Base-by-base conservation (phyloP, 176 grass and related monocot species). In the Paspalum notatum region DNA sequence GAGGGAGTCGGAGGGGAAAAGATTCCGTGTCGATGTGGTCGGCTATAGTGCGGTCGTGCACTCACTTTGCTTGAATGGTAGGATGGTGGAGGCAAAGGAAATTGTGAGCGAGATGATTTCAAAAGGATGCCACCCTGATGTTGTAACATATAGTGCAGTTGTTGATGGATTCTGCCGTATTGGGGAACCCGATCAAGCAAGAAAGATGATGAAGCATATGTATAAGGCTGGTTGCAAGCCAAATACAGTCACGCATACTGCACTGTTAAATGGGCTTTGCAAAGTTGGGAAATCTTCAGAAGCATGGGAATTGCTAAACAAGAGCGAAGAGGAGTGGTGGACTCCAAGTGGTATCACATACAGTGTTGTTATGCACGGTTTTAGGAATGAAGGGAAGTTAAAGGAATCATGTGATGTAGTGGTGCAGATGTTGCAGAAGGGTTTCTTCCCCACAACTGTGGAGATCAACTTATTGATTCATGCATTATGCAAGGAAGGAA, bases 381-480 rank as follows among this genome's bases (percentile, higher is more conserved):
- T 98, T 50, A 94, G 95, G 76, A 90, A 88, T 74, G 92, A 98
- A 82, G 95, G 92, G 57, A 98, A 93, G 63, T 74, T 98, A 48
- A 86, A 93, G 71, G 89, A 94, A 81, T 91, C 92, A 62, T 94
- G 91, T 66, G 81, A 98, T 82, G 87, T 93, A 14, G 92, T 98
- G 49, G 75, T 78, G 66, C 90, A 91, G 76, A 98, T 98, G 92
- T 49, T 98, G 48, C 85, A 83, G 57, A 93, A 91, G 72, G 88
- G 92, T 78, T 91, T 98, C 80, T 89, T 91, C 38, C 95, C 92
- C 62, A 98, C 95, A 18, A 80, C 92, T 13, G 80, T 83, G 60
- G 92, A 98, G 86, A 93, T 93, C 84, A 98, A 98, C 68, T 89
- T 98, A 58, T 45, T 98, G 72, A 89, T 98, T 71, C 92, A 94